A percentile compares a stretch with the other conserved stretches of the same genome.
These are phyloP conservation scores for Leccinum boreale DNA, from an alignment of 768 basidiomycete genomes.

Conservation along the genomic window DNA sequence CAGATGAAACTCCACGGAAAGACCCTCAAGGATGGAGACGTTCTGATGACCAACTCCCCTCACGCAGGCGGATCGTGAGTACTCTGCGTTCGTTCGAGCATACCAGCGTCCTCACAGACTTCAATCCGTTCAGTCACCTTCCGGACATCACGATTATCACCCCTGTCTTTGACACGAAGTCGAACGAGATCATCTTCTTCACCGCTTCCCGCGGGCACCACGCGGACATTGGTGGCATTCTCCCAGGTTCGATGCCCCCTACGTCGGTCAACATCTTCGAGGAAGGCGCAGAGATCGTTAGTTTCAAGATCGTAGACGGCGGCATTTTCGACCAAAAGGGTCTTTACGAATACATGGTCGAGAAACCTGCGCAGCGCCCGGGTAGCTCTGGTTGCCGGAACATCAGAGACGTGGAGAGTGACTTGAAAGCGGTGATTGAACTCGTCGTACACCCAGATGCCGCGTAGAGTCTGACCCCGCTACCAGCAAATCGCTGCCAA, in stretches of 20 bases:
- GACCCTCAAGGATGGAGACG: constrained; percentile 82
- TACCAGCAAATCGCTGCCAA: constrained; percentile 89
- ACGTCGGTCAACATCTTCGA: constrained; percentile 88
- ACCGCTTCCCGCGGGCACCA: constrained; percentile 94
- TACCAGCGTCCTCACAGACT: not conserved
- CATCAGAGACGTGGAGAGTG: constrained; percentile 86
- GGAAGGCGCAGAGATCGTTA: constrained; percentile 88
- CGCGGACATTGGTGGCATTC: constrained; percentile 89
- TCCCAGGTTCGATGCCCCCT: constrained; percentile 95
- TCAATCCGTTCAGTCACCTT: constrained; percentile 47
- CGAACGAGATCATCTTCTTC: constrained; percentile 81
- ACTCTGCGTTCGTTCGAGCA: constrained; percentile 5
- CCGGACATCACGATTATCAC: constrained; percentile 94
- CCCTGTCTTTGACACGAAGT: constrained; percentile 73
- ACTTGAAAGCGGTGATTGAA: constrained; percentile 75
- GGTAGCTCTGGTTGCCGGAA: constrained; percentile 87
- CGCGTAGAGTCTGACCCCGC: not conserved
- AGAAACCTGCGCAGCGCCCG: constrained; percentile 75
- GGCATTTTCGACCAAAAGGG: constrained; percentile 79
- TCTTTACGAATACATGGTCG: constrained; percentile 76
- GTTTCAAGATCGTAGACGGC: constrained; percentile 85
- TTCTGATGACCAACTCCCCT: constrained; percentile 90
- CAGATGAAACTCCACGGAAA: constrained; percentile 78
- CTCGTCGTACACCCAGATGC: not conserved
- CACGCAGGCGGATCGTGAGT: constrained; percentile 85